Evolutionary conservation across 2,329 filamentous ascomycete species (phyloP), one percentile per base, ranked within the genome.

Genomic region (Nemania sp.): DNA sequence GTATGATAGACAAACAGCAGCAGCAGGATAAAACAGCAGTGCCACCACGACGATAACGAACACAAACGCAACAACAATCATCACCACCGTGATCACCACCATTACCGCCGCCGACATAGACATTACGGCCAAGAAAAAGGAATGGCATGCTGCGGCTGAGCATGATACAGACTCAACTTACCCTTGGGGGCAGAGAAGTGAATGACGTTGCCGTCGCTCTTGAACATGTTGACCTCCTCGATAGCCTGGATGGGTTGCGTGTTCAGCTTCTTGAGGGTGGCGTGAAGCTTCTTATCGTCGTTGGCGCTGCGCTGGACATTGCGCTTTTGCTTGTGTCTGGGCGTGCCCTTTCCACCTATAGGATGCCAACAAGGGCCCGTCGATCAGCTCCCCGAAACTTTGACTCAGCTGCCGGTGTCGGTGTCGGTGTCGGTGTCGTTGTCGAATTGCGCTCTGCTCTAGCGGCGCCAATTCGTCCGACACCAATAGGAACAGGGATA

Each of bases 141-240:
- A n/a, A n/a, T n/a, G n/a, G n/a, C n/a, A n/a, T n/a, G n/a, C n/a
- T n/a, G n/a, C n/a, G n/a, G n/a, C n/a, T n/a, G n/a, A n/a, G n/a
- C n/a, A n/a, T n/a, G n/a, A n/a, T n/a, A n/a, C n/a, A 7, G 37
- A 30, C 26, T 28, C 45, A 24, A 80, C 84, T 72, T 80, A 97
- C 94, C 94, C 84, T 97, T 97, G 68, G 94, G 94, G 72, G 90
- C 90, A 70, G 91, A 89, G 76, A 99, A 99, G 86, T 99, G 94
- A 73, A 99, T 97, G 77, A 99, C 94, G 77, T 99, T 99, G 77
- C 94, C 94, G 75, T 99, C 94, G 74, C 90, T 89, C 89, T 99
- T 99, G 88, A 99, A 99, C 94, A 99, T 99, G 88, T 99, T 99
- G 76, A 99, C 94, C 83, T 99, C 94, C 86, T 99, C 94, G 70